Percentiles rank a stretch among this genome's conserved stretches.
Conservation (phyloP, 176 grass and related monocot genomes). For the Zea luxurians region DNA sequence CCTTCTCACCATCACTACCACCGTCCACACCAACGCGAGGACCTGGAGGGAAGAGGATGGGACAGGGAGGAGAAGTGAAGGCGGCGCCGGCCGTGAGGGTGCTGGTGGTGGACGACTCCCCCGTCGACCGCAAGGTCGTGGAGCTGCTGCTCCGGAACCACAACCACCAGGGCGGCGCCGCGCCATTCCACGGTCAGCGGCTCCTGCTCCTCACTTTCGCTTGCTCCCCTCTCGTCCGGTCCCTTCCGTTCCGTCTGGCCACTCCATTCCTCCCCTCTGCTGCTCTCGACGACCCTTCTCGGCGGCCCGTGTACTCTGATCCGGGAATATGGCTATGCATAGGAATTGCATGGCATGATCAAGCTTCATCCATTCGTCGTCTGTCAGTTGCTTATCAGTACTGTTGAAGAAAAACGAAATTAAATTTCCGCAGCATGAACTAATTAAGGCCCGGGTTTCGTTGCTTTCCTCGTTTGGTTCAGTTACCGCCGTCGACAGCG, state of each 20-base stretch:
- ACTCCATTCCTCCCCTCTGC: not conserved
- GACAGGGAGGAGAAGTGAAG: constrained; percentile 2
- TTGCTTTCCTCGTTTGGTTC: constrained; percentile 28
- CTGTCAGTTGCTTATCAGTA: not conserved
- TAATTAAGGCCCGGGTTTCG: not conserved
- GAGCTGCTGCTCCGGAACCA: constrained; percentile 58
- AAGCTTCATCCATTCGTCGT: not conserved
- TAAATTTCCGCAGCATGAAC: not conserved
- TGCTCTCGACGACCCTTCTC: not conserved
- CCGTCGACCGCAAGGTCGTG: constrained; percentile 66
- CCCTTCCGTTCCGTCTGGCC: not conserved
- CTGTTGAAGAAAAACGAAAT: not conserved
- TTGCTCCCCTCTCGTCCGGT: too few relatives aligned
- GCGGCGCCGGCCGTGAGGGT: constrained; percentile 47
- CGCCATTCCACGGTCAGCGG: constrained; percentile 51
- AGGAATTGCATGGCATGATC: not conserved
- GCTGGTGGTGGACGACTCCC: constrained; percentile 89
- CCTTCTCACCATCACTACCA: not conserved
- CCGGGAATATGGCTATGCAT: too few relatives aligned
- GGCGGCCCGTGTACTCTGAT: too few relatives aligned
- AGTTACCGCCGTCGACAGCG: constrained; percentile 86
- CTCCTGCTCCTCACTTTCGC: not conserved
- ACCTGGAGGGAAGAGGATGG: not conserved
- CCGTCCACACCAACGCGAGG: too few relatives aligned
- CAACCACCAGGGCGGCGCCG: constrained; percentile 36